phyloP scores from a whole-genome alignment of 2,329 filamentous ascomycete genomes.

The Lecanicillium sp. region DNA sequence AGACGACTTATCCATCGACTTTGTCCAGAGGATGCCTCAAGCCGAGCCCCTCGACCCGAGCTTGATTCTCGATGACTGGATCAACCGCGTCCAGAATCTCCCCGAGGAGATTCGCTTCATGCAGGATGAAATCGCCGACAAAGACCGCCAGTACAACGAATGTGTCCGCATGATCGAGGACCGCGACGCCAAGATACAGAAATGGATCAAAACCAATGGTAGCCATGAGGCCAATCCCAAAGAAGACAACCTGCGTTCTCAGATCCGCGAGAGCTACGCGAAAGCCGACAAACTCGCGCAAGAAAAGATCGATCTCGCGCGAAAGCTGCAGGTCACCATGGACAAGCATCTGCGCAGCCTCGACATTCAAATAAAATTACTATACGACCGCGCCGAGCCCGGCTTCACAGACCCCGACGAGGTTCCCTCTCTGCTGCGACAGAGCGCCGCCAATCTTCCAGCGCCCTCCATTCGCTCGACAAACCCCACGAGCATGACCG shows the following conservation, averaged over 20 bases:
- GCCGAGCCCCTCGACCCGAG: conserved; percentile 58
- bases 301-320: conserved; percentile 66
- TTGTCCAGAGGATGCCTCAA: conserved; percentile 60
- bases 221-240: conserved; percentile 69
- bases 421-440: conserved; percentile 55
- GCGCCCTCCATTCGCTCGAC: conserved; percentile 35
- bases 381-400: conserved; percentile 56
- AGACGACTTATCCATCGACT: conserved; percentile 67
- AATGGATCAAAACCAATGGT: conserved; percentile 72
- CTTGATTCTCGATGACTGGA: conserved; percentile 72
- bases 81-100: conserved; percentile 68
- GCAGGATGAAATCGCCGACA: conserved; percentile 76
- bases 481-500: conserved; percentile 33
- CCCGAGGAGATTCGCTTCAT: conserved; percentile 78
- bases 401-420: conserved; percentile 58
- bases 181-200: conserved; percentile 70
- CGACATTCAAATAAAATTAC: conserved; percentile 56
- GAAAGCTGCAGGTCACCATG: conserved; percentile 54
- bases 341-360: conserved; percentile 59
- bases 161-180: conserved; percentile 63
- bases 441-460: conserved; percentile 48
- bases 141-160: conserved; percentile 66
- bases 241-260: conserved; percentile 61
- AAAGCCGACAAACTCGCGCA: conserved; percentile 64
- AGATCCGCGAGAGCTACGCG: conserved; percentile 62